Evolutionary conservation across 345 rosid species (phyloP).

Genomic region (Bruguiera parviflora): DNA sequence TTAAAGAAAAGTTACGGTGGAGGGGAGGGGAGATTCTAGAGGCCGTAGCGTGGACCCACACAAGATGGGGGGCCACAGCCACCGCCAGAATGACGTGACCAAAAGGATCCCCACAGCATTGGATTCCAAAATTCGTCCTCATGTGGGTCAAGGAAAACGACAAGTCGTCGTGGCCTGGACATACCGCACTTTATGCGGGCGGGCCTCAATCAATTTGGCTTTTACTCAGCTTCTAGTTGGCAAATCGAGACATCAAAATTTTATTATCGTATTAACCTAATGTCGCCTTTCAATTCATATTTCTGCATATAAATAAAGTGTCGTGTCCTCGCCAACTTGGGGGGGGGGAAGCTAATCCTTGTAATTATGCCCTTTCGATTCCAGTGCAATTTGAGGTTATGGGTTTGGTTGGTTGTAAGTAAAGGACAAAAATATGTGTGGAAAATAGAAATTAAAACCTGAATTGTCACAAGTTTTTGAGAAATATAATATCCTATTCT

Average conservation of each 20-base stretch:
- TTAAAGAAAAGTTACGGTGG: neutral
- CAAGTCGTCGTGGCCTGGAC: slow-evolving; percentile 13
- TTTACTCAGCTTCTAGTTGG: no score
- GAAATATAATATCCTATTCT: neutral
- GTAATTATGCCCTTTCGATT: neutral
- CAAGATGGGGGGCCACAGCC: slow-evolving; percentile 5
- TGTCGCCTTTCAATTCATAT: no score
- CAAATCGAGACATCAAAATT: no score
- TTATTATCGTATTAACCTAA: no score
- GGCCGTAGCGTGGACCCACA: slow-evolving; percentile 3
- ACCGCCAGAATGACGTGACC: neutral
- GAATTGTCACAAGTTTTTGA: neutral
- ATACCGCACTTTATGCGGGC: neutral
- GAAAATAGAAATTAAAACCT: neutral
- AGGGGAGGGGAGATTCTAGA: neutral
- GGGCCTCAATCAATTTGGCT: neutral
- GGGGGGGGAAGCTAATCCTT: neutral
- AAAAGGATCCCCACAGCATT: slow-evolving; percentile 10
- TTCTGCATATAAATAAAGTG: no score
- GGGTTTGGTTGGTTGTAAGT: neutral
- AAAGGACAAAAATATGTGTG: neutral
- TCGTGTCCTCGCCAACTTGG: no score
- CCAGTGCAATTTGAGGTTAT: neutral
- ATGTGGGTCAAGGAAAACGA: slow-evolving; percentile 18
- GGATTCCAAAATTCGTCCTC: slow-evolving; percentile 31